Base-by-base conservation (phyloP, 768 basidiomycete species). In the Mycena galericulata region DNA sequence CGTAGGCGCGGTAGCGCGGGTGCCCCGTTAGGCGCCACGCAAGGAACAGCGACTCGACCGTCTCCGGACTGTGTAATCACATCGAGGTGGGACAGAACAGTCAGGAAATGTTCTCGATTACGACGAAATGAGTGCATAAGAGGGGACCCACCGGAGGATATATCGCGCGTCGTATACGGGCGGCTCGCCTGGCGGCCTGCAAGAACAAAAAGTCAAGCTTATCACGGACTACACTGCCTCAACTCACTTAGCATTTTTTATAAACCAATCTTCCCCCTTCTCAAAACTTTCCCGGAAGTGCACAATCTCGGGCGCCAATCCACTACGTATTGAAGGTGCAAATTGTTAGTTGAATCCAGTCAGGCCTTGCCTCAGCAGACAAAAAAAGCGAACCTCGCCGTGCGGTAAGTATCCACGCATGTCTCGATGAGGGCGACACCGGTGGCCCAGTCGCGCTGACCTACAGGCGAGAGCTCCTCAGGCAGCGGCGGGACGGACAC, bases 1-100 rank as follows among this genome's bases (percentile, higher is more conserved):
- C 96, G 71, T 90, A 87, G 18, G 91, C 86, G 20, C 97, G 89
- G 76, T 97, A 98, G 20, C 85, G 81, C 26, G 85, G 80, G 74
- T 98, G 91, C 12, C 95, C 95, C 5, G 97, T 97, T 7, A 96
- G 82, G n/a, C 97, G 88, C 79, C 86, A 98, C 0, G 95, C 96
- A 45, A 96, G 82, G 85, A 98, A 97, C 43, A 98, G 88, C 0
- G 94, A 96, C 78, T 99, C 97, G 32, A 96, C 88, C 3, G 97
- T 99, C 82, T 99, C 97, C 2, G 97, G 97, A 15, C 94, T 92
- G 70, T 41, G 26, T 32, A 11, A 27, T 14, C 14, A 62, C 20
- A 68, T 38, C 29, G 18, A 8, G 9, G 32, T 27, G 20, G 43
- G n/a, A 40, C 40, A 47, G 45, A 14, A 36, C 14, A 36, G 34